Percentiles rank a stretch among this genome's conserved stretches.
These are phyloP conservation scores for Middelhovenomyces tepae DNA, from an alignment of 805 yeast species.

Conservation along the genomic window DNA sequence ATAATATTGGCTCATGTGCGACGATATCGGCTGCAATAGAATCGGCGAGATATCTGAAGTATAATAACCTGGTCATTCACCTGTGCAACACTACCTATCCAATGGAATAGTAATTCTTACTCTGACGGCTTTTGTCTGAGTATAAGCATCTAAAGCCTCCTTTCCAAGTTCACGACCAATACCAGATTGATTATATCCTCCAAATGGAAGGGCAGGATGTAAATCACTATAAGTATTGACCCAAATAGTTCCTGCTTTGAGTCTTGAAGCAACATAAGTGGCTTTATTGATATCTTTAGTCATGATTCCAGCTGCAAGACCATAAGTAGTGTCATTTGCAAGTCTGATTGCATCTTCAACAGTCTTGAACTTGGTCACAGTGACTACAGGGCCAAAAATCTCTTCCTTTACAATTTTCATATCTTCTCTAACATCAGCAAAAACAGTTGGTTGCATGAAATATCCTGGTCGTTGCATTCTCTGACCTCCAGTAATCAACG, in stretches of 20 bases:
- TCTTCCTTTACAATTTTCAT: slow-evolving; percentile 71
- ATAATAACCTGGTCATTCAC: no score
- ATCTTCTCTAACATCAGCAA: slow-evolving; percentile 57
- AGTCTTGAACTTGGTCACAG: slow-evolving; percentile 52
- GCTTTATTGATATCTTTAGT: slow-evolving; percentile 59
- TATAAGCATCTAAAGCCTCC: slow-evolving; percentile 60
- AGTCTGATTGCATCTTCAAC: slow-evolving; percentile 58
- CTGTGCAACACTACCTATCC: no score
- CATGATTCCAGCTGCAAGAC: slow-evolving; percentile 77
- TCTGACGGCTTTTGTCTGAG: slow-evolving; percentile 70
- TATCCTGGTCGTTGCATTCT: slow-evolving; percentile 45
- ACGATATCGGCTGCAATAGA: no score
- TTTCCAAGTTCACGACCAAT: slow-evolving; percentile 76
- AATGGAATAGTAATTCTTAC: slow-evolving; percentile 45
- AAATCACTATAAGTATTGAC: slow-evolving; percentile 66
- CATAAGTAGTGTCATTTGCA: slow-evolving; percentile 74
- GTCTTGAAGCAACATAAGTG: slow-evolving; percentile 48
- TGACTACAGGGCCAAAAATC: slow-evolving; percentile 83
- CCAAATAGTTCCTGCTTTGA: slow-evolving; percentile 67
- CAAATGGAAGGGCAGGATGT: slow-evolving; percentile 64
- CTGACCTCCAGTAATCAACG: slow-evolving; percentile 71
- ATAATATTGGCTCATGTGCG: no score
- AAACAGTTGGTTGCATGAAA: slow-evolving; percentile 69
- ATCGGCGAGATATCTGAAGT: no score
- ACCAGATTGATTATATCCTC: slow-evolving; percentile 74